phyloP scores from a whole-genome alignment of 1,284 basidiomycete genomes.

The Flammula alnicola region DNA sequence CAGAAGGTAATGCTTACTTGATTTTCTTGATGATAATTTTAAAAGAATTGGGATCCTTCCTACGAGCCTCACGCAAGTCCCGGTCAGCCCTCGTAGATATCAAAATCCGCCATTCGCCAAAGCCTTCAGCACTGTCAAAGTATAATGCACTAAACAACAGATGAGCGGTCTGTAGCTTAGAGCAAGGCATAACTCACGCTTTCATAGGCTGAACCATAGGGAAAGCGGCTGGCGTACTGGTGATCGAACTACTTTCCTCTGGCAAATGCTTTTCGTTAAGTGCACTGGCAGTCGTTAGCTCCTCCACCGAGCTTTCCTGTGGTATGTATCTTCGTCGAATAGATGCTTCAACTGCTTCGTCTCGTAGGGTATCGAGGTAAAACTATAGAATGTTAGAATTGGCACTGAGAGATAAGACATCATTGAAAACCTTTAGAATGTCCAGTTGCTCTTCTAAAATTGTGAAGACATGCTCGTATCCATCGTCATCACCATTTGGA shows the following conservation, averaged over 20 bases:
- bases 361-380: slow-evolving; percentile 15
- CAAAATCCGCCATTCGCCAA: slow-evolving; percentile 58
- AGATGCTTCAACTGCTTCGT: slow-evolving; percentile 11
- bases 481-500: slow-evolving; percentile 4
- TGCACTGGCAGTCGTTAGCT: background rate
- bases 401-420: background rate
- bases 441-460: slow-evolving; percentile 8
- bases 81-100: slow-evolving; percentile 49
- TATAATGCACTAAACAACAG: slow-evolving; percentile 36
- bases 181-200: slow-evolving; percentile 18
- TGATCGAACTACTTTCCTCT: background rate
- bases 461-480: background rate
- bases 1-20: slow-evolving; percentile 39
- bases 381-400: slow-evolving; percentile 8
- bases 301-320: background rate
- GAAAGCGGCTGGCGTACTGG: slow-evolving; percentile 15
- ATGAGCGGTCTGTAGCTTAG: background rate
- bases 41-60: slow-evolving; percentile 47
- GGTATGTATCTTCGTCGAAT: slow-evolving; percentile 10
- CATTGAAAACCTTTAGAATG: slow-evolving; percentile 13
- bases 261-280: background rate
- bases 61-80: slow-evolving; percentile 45
- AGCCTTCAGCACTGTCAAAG: slow-evolving; percentile 54
- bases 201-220: slow-evolving; percentile 30
- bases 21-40: slow-evolving; percentile 62